Evolutionary conservation across 2,329 filamentous ascomycete species (phyloP).

Genomic region (Talaromyces sp.): DNA sequence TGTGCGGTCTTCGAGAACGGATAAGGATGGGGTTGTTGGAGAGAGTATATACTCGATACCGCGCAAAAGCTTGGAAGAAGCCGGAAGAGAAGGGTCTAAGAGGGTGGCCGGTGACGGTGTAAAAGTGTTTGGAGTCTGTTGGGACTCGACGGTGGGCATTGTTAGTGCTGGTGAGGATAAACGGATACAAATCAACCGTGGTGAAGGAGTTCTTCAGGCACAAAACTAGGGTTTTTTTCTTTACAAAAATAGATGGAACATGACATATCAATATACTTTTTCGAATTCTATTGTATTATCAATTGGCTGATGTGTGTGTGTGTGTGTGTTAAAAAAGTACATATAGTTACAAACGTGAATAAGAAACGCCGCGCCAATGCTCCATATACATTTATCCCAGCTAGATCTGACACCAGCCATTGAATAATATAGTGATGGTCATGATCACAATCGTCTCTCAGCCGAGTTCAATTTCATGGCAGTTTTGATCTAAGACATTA

Average conservation of each 20-base stretch:
- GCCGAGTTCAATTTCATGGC: constrained; percentile 55
- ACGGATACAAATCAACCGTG: constrained; percentile 83
- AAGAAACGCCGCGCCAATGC: constrained; percentile 10
- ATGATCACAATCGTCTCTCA: constrained; percentile 45
- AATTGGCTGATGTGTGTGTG: not conserved
- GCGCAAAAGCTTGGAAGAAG: constrained; percentile 64
- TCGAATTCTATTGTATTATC: not conserved
- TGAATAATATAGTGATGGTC: not conserved
- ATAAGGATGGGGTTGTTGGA: constrained; percentile 54
- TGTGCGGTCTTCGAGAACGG: constrained; percentile 63
- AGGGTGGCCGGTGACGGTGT: constrained; percentile 70
- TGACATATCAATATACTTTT: not conserved
- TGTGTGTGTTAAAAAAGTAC: not conserved
- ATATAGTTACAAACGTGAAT: constrained; percentile 11
- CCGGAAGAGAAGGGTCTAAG: constrained; percentile 53
- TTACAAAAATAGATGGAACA: not conserved
- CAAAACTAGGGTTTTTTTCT: not conserved
- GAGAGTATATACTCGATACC: constrained; percentile 74
- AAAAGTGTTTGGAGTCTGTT: constrained; percentile 84
- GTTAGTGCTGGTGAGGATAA: constrained; percentile 92
- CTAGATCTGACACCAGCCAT: not conserved
- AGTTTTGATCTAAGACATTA: constrained; percentile 47
- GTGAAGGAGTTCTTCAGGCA: constrained; percentile 43
- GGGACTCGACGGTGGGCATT: constrained; percentile 82
- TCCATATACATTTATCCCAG: not conserved